These are phyloP conservation scores for Cichorium intybus DNA, from an alignment of 140 eudicot species.

Conservation along the genomic window DNA sequence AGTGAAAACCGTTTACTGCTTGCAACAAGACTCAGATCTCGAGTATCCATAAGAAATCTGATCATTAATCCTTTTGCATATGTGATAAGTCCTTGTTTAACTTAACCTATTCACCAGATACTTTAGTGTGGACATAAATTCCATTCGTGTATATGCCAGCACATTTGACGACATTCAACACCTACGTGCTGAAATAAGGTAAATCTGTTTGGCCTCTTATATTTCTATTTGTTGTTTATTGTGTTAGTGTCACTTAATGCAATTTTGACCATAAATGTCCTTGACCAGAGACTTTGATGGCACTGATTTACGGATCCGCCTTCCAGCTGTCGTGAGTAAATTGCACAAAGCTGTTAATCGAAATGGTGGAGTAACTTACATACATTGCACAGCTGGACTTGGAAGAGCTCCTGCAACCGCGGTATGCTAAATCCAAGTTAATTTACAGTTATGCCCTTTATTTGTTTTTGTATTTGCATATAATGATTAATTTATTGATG, in stretches of 20 bases:
- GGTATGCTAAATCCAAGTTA: constrained; percentile 34
- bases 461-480: background rate
- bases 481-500: background rate
- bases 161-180: constrained; percentile 73
- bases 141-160: constrained; percentile 81
- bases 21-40: constrained; percentile 93
- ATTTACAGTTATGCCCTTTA: background rate
- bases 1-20: constrained; percentile 86
- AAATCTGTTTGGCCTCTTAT: background rate
- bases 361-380: constrained; percentile 87
- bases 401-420: constrained; percentile 99
- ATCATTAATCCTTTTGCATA: background rate
- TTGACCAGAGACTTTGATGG: constrained; percentile 90
- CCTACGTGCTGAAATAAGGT: constrained; percentile 96
- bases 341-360: constrained; percentile 70
- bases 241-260: constrained; percentile 1
- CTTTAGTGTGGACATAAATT: constrained; percentile 81
- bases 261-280: constrained; percentile 6
- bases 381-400: constrained; percentile 98
- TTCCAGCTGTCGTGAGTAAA: constrained; percentile 91
- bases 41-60: constrained; percentile 65
- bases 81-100: constrained; percentile 23
- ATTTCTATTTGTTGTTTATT: background rate
- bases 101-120: constrained; percentile 58
- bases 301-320: constrained; percentile 85